Base-by-base conservation (phyloP, 306 rosid genomes). In the Albizia julibrissin region DNA sequence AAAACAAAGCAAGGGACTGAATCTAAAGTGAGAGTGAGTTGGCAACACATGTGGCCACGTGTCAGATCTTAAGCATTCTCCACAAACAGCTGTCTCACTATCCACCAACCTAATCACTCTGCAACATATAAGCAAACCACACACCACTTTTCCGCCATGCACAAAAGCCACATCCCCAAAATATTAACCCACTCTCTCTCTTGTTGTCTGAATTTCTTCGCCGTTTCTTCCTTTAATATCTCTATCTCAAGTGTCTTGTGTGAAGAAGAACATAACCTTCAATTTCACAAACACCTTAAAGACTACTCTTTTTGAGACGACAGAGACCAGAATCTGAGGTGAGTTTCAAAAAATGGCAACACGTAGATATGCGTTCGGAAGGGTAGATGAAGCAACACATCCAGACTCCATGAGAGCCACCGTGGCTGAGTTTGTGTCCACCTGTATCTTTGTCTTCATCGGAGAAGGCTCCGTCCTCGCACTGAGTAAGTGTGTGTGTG, bases 391-490 rank as follows among this genome's bases (percentile, higher is more conserved):
- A 80, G 99, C 94, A 65, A 92, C 92, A 8, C 94, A 93, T 78
- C 99, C 99, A 0, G 99, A 95, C 79, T 91, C 99, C 86, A 81
- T 95, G 75, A 89, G 99, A 85, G 99, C 98, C 21, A 44, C 97
- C 69, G 71, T 95, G 59, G 97, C 97, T 62, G 99, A 95, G 87
- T 92, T 95, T 70, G 75, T 89, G 11, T 87, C 99, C 44, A 95
- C 97, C 73, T 81, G 88, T 87, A 87, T 95, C 87, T 95, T 92
- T 75, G 99, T 95, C 70, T 95, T 95, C 72, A 96, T 97, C 19
- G 98, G 94, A 69, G 97, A 93, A 92, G 99, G 99, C 92, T 91
- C 96, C n/a, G 50, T 91, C 72, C 98, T 95, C 27, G 97, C 96
- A 65, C 87, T 93, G 37, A 93, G 99, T 91, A 68, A 26, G 86